Evolutionary conservation across 148 eudicot genomes (phyloP), one percentile per base, ranked within the genome.

Genomic region (Rhododendron williamsianum): DNA sequence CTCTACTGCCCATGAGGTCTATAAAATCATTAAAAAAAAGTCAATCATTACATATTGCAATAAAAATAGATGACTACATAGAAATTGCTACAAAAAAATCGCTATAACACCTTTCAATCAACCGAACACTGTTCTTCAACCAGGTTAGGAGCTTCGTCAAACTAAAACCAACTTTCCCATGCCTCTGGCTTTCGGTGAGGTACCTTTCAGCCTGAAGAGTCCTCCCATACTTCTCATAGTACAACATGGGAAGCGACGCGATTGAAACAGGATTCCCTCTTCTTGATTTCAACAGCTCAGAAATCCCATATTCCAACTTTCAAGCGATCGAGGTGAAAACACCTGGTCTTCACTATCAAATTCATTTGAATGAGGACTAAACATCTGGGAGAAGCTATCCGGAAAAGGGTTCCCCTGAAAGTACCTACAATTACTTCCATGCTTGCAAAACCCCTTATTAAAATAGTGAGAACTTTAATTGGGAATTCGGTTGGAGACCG

Each of bases 371-470:
- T 82, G 85, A 35, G 90, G 73, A 87, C 87, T 86, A 81, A 86
- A 84, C 48, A 87, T 19, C 41, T 86, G 87, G 2, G 91, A 78
- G 46, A 84, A 88, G 81, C 81, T 89, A 65, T 91, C 93, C 2
- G 87, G 87, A 76, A 86, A 77, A 4, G 88, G 71, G 33, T 90
- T 83, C 16, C 93, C 97, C 74, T 96, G 98, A 43, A 89, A 78
- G 84, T 89, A 96, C 87, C 97, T 90, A 81, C 99, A 96, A 48
- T 85, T 91, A 80, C 82, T 90, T 71, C 97, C 99, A 84, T 96
- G 96, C 92, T 91, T 96, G 77, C 99, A 95, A 69, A 86, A 91
- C 12, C 99, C 99, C 86, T 91, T 95, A 80, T 76, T 91, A 87
- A 90, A 95, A 74, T 94, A 95, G 85, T 91, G 97, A 86, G 94